Evolutionary conservation across 352 stramenopile genomes (phyloP).

Genomic region (Pythium aristosporum): DNA sequence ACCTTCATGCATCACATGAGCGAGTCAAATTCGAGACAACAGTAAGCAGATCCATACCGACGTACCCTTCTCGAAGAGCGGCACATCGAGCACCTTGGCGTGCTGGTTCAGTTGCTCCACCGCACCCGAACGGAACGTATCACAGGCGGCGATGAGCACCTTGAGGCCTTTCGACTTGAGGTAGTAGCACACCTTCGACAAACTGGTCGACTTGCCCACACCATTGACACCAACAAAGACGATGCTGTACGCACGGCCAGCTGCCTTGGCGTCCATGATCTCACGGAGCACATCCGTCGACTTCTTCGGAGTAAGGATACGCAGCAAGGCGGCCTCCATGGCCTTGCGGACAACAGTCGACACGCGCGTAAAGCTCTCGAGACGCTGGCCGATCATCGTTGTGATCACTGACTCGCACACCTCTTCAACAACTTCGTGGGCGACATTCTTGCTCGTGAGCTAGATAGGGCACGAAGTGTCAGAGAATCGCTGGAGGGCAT

Average conservation of each 20-base stretch:
- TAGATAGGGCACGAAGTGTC: neutral
- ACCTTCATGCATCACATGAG: constrained; percentile 33
- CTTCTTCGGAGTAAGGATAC: constrained; percentile 95
- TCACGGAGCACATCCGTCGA: constrained; percentile 95
- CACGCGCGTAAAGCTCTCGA: constrained; percentile 92
- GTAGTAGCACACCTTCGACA: constrained; percentile 99
- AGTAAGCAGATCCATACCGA: neutral
- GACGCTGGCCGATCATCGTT: constrained; percentile 93
- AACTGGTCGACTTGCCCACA: constrained; percentile 97
- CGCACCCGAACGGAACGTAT: constrained; percentile 98
- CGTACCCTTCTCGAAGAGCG: constrained; percentile 92
- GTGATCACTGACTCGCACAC: constrained; percentile 94
- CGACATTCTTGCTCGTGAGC: constrained; percentile 98
- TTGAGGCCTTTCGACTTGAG: constrained; percentile 97
- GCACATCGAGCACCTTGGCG: constrained; percentile 94
- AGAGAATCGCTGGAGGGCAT: neutral
- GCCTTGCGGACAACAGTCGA: constrained; percentile 94
- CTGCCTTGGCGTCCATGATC: constrained; percentile 87
- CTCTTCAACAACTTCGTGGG: constrained; percentile 93
- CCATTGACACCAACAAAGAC: constrained; percentile 99
- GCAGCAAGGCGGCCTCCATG: constrained; percentile 92
- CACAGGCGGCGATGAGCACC: constrained; percentile 96
- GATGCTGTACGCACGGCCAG: constrained; percentile 95
- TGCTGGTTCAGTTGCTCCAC: constrained; percentile 99
- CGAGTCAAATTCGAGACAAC: neutral